Percentiles rank a stretch among this genome's conserved stretches.
Conservation (phyloP, 2,329 filamentous ascomycete genomes). For the Knufia fluminis region DNA sequence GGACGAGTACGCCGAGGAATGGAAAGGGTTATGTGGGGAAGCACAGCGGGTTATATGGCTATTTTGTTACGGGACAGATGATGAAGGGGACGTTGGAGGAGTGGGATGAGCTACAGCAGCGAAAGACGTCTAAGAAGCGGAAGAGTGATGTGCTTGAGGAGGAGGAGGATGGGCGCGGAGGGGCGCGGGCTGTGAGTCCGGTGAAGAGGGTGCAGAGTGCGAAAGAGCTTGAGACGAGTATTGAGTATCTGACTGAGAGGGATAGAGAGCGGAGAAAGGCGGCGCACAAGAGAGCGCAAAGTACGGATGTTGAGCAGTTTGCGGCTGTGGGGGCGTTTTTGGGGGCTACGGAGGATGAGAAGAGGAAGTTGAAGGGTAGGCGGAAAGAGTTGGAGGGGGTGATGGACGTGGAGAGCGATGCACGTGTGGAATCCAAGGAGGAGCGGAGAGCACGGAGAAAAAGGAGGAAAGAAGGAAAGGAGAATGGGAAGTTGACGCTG, state of each 20-base stretch:
- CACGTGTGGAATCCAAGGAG: slow-evolving; percentile 17
- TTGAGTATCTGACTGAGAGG: neutral
- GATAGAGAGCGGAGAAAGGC: slow-evolving; percentile 13
- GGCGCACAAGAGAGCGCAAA: slow-evolving; percentile 11
- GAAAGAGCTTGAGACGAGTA: neutral
- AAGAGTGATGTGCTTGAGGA: slow-evolving; percentile 20
- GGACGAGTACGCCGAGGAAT: slow-evolving; percentile 40
- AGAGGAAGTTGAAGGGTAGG: slow-evolving; percentile 11
- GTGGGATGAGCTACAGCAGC: slow-evolving; percentile 13
- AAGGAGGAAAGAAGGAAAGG: slow-evolving; percentile 13
- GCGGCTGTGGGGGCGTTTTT: slow-evolving; percentile 17
- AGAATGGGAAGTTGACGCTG: neutral
- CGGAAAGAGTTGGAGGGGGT: neutral
- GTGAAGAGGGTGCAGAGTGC: neutral
- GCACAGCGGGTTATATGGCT: slow-evolving; percentile 61
- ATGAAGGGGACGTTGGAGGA: slow-evolving; percentile 56
- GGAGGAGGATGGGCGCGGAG: neutral
- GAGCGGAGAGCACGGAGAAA: slow-evolving; percentile 17
- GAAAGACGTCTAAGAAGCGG: slow-evolving; percentile 11
- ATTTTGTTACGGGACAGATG: slow-evolving; percentile 73
- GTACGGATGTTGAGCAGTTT: slow-evolving; percentile 17
- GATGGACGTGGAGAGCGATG: neutral
- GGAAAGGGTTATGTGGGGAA: slow-evolving; percentile 32
- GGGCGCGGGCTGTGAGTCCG: neutral
- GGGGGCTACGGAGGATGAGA: slow-evolving; percentile 11